Evolutionary conservation across 148 eudicot species (phyloP).

Genomic region (Salicornia ramosissima): DNA sequence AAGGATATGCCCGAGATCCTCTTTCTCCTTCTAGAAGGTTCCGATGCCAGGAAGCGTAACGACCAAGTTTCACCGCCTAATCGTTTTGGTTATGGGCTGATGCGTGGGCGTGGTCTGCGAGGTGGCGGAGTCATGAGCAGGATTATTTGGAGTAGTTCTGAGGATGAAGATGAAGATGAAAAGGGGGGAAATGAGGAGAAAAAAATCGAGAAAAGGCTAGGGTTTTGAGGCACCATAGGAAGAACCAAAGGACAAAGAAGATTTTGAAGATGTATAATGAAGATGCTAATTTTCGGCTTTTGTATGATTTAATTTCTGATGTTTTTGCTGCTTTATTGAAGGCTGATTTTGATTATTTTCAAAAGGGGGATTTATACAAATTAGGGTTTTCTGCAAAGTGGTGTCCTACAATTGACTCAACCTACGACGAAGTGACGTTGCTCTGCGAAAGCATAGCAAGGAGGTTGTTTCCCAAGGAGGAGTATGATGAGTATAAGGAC

Average conservation of each 20-base stretch:
- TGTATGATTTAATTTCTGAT: conserved; percentile 24
- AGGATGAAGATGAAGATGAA: no score
- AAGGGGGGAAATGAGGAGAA: no score
- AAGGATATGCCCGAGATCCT: conserved; percentile 31
- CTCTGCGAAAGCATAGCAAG: conserved; percentile 27
- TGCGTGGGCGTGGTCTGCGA: no score
- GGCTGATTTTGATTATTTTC: conserved; percentile 6
- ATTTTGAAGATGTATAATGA: conserved; percentile 9
- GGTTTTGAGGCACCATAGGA: neutral
- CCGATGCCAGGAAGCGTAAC: neutral
- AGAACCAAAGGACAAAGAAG: conserved; percentile 16
- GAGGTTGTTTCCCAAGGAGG: conserved; percentile 19
- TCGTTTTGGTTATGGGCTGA: no score
- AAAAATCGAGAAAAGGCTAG: conserved; percentile 5
- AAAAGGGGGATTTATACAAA: neutral
- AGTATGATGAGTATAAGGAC: neutral
- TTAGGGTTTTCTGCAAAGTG: conserved; percentile 27
- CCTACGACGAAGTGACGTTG: conserved; percentile 15
- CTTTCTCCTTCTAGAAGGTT: conserved; percentile 20
- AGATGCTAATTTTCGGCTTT: conserved; percentile 21
- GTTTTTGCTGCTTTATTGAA: conserved; percentile 11
- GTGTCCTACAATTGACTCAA: conserved; percentile 28
- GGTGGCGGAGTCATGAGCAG: no score
- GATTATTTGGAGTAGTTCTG: no score
- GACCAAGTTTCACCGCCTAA: no score